These are phyloP conservation scores for Sphagnum fallax DNA, from an alignment of 228 moss, liverwort and hornwort genomes.

Conservation along the genomic window DNA sequence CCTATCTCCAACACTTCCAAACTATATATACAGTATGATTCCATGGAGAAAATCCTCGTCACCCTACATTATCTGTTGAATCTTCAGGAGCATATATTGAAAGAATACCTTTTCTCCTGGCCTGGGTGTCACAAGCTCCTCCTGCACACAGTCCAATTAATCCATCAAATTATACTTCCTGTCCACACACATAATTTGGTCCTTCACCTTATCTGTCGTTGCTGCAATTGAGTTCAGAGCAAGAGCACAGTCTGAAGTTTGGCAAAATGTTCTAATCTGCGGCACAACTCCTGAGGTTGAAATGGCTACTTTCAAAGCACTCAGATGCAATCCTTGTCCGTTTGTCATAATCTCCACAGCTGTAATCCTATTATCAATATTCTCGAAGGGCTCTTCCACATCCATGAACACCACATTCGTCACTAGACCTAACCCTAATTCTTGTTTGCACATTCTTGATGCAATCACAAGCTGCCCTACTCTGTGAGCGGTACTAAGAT, in stretches of 20 bases:
- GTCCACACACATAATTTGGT: slow-evolving; percentile 79
- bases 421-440: slow-evolving; percentile 27
- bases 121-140: slow-evolving; percentile 35
- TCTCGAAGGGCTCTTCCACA: slow-evolving; percentile 90
- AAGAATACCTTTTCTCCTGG: slow-evolving; percentile 49
- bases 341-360: slow-evolving; percentile 82
- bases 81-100: slow-evolving; percentile 87
- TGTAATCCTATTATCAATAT: slow-evolving; percentile 47
- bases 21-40: slow-evolving; percentile 6
- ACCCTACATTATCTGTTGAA: slow-evolving; percentile 50
- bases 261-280: slow-evolving; percentile 60
- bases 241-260: slow-evolving; percentile 53
- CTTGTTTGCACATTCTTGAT: slow-evolving; percentile 43
- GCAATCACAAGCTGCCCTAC: slow-evolving; percentile 85
- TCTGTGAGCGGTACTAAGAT: slow-evolving; percentile 66
- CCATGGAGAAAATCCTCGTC: slow-evolving; percentile 60
- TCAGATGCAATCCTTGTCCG: slow-evolving; percentile 56
- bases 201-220: slow-evolving; percentile 50
- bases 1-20: too few relatives aligned
- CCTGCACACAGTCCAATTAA: slow-evolving; percentile 46
- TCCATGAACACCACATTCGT: slow-evolving; percentile 96
- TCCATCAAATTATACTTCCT: slow-evolving; percentile 53
- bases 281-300: slow-evolving; percentile 86
- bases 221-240: slow-evolving; percentile 91
- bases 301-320: slow-evolving; percentile 63